These are phyloP conservation scores for Triticum urartu DNA, from an alignment of 176 grass and related monocot species.

Conservation along the genomic window DNA sequence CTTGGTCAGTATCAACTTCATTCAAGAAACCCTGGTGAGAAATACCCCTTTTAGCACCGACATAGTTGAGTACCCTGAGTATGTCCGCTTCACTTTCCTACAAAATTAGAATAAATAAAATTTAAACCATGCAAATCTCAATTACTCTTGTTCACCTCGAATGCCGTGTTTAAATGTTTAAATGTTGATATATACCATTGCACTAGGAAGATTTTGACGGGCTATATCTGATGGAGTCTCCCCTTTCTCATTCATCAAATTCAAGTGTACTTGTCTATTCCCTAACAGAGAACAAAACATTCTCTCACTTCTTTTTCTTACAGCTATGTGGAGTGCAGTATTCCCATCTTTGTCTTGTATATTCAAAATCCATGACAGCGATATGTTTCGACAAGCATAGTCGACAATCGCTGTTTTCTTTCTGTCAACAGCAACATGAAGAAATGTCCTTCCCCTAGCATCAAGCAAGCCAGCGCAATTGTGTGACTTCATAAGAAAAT, in stretches of 20 bases:
- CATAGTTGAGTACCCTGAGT: not conserved
- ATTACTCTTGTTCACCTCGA: not conserved
- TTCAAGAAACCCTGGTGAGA: not conserved
- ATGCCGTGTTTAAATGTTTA: not conserved
- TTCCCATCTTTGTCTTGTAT: not conserved
- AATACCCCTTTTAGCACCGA: not conserved
- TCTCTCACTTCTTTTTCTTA: not conserved
- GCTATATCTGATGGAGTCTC: not conserved
- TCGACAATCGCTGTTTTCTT: not conserved
- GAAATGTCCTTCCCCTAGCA: not conserved
- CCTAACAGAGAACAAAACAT: not conserved
- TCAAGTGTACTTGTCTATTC: not conserved
- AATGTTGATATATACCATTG: too few relatives aligned
- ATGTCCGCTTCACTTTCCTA: not conserved
- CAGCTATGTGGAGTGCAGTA: not conserved
- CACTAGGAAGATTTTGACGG: accelerated
- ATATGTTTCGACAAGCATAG: not conserved
- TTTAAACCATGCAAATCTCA: too few relatives aligned
- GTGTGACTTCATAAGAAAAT: not conserved
- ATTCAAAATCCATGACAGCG: not conserved
- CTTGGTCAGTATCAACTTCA: not conserved
- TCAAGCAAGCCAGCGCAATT: not conserved
- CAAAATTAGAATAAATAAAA: not conserved
- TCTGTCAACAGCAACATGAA: not conserved
- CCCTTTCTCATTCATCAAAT: not conserved